Evolutionary conservation across 2,329 filamentous ascomycete species (phyloP), one percentile per base, ranked within the genome.

Genomic region (Grosmannia clavigera): DNA sequence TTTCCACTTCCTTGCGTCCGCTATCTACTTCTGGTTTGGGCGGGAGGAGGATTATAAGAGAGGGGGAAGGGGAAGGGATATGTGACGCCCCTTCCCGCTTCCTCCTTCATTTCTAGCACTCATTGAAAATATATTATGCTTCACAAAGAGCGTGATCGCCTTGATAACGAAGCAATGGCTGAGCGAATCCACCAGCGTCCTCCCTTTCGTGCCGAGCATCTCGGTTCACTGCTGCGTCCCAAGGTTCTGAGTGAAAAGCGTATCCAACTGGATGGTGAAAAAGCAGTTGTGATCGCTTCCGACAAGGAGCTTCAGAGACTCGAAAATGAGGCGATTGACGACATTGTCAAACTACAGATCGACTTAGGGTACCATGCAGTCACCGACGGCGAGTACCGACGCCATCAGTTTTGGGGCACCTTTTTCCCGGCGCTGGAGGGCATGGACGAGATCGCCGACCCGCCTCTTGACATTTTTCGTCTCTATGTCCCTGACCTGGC

Each of bases 181-280:
- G 61, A 55, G 51, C 63, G 61, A 55, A 66, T 64, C 31, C 63
- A 64, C 55, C 66, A 68, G 50, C 63, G 66, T 3, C 53, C 53
- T 33, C 53, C 53, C 3, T 55, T 55, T 27, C 80, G 87, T 67
- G 87, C 87, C 57, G 87, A 90, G 77, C 87, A 90, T 67, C 77
- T 89, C 66, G 87, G 87, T 66, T 89, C 86, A 16, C 77, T 90
- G 38, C 80, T 90, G 52, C 83, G 87, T n/a, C 86, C 87, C 7
- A 74, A 85, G 62, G 74, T 80, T 60, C 77, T 89, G 60, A 75
- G 87, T 43, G 75, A 82, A 51, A 68, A 68, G 63, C 67, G 67
- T 35, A 63, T 68, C 14, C 63, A 63, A 35, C 68, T 74, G 40
- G 72, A 74, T 55, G 66, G 70, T 29, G 68, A 69, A 57, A 73